Evolutionary conservation across 805 yeast genomes (phyloP).

Genomic region (Saturnispora saitoi): DNA sequence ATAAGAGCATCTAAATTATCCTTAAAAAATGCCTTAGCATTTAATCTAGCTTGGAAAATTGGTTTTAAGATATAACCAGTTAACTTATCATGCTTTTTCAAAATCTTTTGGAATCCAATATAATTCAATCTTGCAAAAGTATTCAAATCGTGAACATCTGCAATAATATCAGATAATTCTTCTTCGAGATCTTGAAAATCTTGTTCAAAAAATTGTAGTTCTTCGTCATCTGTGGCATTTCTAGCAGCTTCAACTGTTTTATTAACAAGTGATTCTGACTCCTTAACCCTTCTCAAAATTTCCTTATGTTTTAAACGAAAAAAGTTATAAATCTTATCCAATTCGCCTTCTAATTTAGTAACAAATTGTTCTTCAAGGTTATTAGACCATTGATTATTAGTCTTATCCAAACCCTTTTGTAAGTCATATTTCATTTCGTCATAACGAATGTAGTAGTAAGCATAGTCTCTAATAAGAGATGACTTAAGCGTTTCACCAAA

Average conservation of each 20-base stretch:
- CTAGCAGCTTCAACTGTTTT: constrained; percentile 40
- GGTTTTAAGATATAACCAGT: constrained; percentile 79
- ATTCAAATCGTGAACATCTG: constrained; percentile 95
- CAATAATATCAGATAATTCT: constrained; percentile 78
- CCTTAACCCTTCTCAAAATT: constrained; percentile 75
- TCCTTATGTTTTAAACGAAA: constrained; percentile 84
- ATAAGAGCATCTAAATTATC: constrained; percentile 87
- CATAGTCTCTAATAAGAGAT: constrained; percentile 82
- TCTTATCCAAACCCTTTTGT: constrained; percentile 52
- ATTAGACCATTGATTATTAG: constrained; percentile 62
- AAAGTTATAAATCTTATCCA: constrained; percentile 89
- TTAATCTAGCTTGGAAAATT: constrained; percentile 84
- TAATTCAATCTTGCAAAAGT: constrained; percentile 89
- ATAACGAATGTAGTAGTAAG: constrained; percentile 83
- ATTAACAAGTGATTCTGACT: constrained; percentile 64
- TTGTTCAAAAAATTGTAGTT: constrained; percentile 38
- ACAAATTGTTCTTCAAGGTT: constrained; percentile 77
- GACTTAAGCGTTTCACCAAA: constrained; percentile 90
- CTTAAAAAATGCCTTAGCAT: constrained; percentile 91
- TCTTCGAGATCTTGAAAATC: constrained; percentile 70
- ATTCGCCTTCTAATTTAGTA: constrained; percentile 63
- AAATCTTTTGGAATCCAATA: constrained; percentile 93
- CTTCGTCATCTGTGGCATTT: constrained; percentile 30
- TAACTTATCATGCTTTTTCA: constrained; percentile 92
- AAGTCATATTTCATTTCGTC: constrained; percentile 83